Evolutionary conservation across 2,329 filamentous ascomycete species (phyloP).

Genomic region (Drechslerella coelobrocha): DNA sequence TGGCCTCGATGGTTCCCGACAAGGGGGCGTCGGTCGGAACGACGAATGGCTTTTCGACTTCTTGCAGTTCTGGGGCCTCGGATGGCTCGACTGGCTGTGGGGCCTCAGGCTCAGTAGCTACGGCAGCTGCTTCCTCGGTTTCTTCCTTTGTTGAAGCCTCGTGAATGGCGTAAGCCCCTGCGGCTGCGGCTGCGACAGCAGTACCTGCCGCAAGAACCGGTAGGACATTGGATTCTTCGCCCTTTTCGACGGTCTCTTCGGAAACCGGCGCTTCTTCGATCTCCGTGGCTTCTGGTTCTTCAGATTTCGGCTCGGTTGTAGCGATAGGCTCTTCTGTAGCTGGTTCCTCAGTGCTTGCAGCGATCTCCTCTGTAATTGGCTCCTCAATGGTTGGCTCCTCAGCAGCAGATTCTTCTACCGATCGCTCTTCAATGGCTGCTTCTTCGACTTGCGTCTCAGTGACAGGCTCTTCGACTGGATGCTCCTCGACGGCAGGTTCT

Average conservation of each 20-base stretch:
- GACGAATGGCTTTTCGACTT: conserved; percentile 25
- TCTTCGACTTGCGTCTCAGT: conserved; percentile 1
- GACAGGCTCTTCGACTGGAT: not conserved
- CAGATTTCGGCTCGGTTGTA: not conserved
- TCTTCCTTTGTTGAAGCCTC: conserved; percentile 6
- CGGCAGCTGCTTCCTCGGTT: not conserved
- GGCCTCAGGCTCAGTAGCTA: not conserved
- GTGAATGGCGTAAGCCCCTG: conserved; percentile 26
- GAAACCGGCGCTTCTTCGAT: not conserved
- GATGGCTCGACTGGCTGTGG: not conserved
- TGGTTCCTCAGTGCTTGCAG: not conserved
- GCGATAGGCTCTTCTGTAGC: not conserved
- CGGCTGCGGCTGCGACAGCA: conserved; percentile 23
- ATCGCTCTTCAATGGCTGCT: not conserved
- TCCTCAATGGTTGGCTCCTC: conserved; percentile 9
- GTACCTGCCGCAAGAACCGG: conserved; percentile 27
- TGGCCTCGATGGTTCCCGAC: conserved; percentile 2
- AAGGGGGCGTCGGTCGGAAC: conserved; percentile 17
- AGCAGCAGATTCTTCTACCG: not conserved
- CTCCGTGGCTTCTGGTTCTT: not conserved
- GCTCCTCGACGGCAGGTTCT: conserved; percentile 12
- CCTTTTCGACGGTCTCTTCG: conserved; percentile 20
- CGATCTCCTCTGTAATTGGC: conserved; percentile 6
- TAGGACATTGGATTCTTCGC: conserved; percentile 16
- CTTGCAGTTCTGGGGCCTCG: conserved; percentile 3